Evolutionary conservation across 768 basidiomycete species (phyloP), one percentile per base, ranked within the genome.

Genomic region (Scleroderma bovista): DNA sequence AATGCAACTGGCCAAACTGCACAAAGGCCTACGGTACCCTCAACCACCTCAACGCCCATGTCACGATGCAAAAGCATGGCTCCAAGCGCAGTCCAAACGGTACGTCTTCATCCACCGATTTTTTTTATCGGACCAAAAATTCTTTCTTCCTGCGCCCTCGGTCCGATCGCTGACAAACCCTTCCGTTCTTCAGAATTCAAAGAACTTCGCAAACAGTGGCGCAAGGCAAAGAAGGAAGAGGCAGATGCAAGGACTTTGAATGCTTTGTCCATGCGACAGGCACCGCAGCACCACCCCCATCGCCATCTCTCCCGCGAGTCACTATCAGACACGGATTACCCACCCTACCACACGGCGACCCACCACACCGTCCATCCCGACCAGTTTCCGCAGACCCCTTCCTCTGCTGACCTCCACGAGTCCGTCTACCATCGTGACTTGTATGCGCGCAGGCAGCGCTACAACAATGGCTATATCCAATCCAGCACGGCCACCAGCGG

Each of bases 41-140:
- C 44, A 97, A 99, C 65, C 95, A 99, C 68, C 76, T 99, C 53
- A 99, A 99, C 65, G 93, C 93, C 26, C 95, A 99, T 66, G 92
- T 97, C 50, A 87, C 84, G n/a, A 96, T 96, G 90, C 95, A 97
- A 68, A 89, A 89, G 68, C 95, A 99, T 65, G 95, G 95, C 38
- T 49, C 75, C 15, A 97, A 95, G 71, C 80, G 94, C 48, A 86
- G 81, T 65, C 95, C 95, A 12, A 81, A 80, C 49, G 94, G 95
- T 95, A 60, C 70, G 88, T 63, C 17, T 44, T 20, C 22, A 1
- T 16, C 8, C 6, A 17, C 15, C 24, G 16, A 23, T 29, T 33
- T 36, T 13, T 41, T 41, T 11, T 7, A 16, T 19, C 44, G 34
- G 20, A 22, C 43, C 26, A 9, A 11, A 15, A 47, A 37, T 29